These are phyloP conservation scores for Diplodia intermedia DNA, from an alignment of 2,329 filamentous ascomycete genomes.

Conservation along the genomic window DNA sequence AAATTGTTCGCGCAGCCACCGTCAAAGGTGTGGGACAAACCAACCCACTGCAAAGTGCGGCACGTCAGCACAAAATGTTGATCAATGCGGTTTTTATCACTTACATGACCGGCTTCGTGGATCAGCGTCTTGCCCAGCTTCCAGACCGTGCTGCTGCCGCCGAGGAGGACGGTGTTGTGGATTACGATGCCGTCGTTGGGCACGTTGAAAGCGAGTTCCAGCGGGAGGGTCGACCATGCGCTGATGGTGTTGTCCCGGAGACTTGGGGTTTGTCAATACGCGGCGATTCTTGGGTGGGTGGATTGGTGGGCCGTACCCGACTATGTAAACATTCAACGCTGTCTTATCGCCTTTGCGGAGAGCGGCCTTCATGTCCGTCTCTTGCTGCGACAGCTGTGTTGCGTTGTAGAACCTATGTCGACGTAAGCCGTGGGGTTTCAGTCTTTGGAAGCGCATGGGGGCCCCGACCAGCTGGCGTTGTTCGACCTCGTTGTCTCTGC, in stretches of 20 bases:
- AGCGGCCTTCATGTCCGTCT: conserved; percentile 55
- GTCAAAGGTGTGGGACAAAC: conserved; percentile 58
- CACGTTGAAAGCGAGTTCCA: conserved; percentile 38
- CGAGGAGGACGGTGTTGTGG: conserved; percentile 49
- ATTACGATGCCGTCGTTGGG: conserved; percentile 51
- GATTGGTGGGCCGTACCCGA: conserved; percentile 33
- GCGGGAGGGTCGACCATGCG: conserved; percentile 39
- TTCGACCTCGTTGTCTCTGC: conserved; percentile 55
- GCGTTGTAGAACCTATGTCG: conserved; percentile 5
- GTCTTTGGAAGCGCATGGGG: background rate
- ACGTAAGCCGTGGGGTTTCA: background rate
- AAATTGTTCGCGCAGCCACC: conserved; percentile 47
- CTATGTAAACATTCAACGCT: conserved; percentile 45
- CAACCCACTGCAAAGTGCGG: conserved; percentile 48
- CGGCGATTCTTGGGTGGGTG: background rate
- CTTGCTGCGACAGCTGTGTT: conserved; percentile 29
- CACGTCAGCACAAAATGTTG: background rate
- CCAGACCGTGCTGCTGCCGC: conserved; percentile 44
- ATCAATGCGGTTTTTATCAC: no score
- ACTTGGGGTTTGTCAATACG: background rate
- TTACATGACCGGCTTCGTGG: conserved; percentile 55
- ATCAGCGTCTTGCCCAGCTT: conserved; percentile 51
- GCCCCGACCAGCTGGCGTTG: conserved; percentile 55
- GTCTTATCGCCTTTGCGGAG: conserved; percentile 56
- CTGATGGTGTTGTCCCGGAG: conserved; percentile 37